Evolutionary conservation across 768 basidiomycete genomes (phyloP).

Genomic region (Royoungia palumana): DNA sequence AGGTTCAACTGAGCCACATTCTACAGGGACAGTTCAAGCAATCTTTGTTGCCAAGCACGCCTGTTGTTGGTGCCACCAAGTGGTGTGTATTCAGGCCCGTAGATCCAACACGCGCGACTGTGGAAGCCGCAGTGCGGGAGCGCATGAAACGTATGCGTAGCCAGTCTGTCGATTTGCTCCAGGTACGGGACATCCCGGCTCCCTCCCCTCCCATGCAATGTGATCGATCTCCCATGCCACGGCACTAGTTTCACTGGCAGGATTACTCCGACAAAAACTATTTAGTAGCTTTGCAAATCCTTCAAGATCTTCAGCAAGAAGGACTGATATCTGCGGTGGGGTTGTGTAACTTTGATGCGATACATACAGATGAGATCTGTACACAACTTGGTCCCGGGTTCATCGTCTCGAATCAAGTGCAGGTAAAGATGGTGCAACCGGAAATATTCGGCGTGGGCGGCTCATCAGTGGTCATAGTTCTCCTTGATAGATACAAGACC

Average conservation of each 20-base stretch:
- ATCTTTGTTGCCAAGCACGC: conserved; percentile 37
- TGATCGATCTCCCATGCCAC: neutral
- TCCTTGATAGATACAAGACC: conserved; percentile 79
- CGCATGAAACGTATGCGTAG: conserved; percentile 67
- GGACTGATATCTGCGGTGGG: conserved; percentile 65
- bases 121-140: conserved; percentile 63
- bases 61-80: conserved; percentile 74
- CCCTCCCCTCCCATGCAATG: neutral
- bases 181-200: conserved; percentile 42
- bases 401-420: conserved; percentile 81
- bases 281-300: conserved; percentile 44
- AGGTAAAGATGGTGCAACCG: conserved; percentile 42
- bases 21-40: conserved; percentile 71
- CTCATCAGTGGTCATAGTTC: conserved; percentile 48
- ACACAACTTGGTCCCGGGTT: conserved; percentile 64
- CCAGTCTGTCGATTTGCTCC: conserved; percentile 62
- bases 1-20: conserved; percentile 1
- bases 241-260: conserved; percentile 73
- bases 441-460: neutral
- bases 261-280: conserved; percentile 54
- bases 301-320: conserved; percentile 57
- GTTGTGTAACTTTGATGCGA: conserved; percentile 78
- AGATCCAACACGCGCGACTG: conserved; percentile 48
- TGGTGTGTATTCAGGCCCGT: conserved; percentile 75
- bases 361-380: conserved; percentile 76